phyloP scores from a whole-genome alignment of 305 asterid genomes.

The Fraxinus ornus region DNA sequence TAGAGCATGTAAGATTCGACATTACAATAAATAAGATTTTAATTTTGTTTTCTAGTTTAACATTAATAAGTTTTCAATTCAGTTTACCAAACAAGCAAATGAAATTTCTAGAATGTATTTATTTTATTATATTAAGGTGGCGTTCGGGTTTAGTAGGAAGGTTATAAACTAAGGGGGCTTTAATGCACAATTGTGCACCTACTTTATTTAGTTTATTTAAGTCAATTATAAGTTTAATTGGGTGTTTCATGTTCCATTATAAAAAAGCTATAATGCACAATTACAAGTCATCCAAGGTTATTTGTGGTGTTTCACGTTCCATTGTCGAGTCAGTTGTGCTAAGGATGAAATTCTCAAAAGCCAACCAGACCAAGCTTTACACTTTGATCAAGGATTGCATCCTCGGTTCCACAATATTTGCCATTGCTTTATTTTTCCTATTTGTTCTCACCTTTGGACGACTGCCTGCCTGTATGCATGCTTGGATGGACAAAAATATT shows the following conservation, averaged over 20 bases:
- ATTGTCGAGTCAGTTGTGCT: background rate
- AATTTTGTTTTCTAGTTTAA: background rate
- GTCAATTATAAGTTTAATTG: background rate
- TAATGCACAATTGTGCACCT: background rate
- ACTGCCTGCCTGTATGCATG: background rate
- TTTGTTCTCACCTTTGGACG: background rate
- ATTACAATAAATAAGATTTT: too few species aligned
- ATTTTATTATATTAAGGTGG: background rate
- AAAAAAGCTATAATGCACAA: background rate
- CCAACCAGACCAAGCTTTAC: slow-evolving; percentile 71
- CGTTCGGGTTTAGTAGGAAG: background rate
- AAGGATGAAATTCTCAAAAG: slow-evolving; percentile 41
- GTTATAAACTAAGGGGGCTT: background rate
- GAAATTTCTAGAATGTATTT: background rate
- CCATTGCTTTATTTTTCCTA: background rate
- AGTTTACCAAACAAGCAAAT: background rate
- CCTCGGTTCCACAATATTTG: background rate
- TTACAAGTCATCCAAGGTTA: background rate
- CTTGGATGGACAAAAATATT: background rate
- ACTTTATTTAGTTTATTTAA: background rate
- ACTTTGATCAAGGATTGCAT: slow-evolving; percentile 74
- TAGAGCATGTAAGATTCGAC: background rate
- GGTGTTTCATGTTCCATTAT: background rate
- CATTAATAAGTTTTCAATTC: background rate
- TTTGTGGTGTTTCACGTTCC: background rate